Base-by-base conservation (phyloP, 441 rosid species). In the Erodium trifolium region DNA sequence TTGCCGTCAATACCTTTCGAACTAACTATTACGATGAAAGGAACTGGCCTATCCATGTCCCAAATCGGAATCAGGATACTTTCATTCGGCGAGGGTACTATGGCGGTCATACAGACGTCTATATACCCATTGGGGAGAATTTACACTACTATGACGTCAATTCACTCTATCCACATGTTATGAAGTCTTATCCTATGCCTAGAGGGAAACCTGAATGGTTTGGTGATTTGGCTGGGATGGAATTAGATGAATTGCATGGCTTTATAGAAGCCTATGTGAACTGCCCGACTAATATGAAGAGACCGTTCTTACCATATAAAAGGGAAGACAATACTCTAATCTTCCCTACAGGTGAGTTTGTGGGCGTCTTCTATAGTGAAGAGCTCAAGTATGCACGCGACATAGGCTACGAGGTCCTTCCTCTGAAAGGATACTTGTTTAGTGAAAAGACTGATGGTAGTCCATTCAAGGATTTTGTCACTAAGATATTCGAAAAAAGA, bases 51-150 rank as follows among this genome's bases (percentile, higher is more conserved):
- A 67, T 67, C 9, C 55, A 67, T 47, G 3, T 67, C 0, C 69
- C 69, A 14, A 67, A 39, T 67, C 9, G 69, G 6, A 39, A 67
- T 45, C 51, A 67, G 41, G 57, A 67, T 14, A 4, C 59, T 14
- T 67, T 67, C 16, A 67, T 67, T 39, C 11, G 53, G 19, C n/a
- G 69, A 8, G 69, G 57, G 12, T 67, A 67, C 69, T 67, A 67
- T 47, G 69, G 69, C 2, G 69, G 57, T 11, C 69, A 67, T 37
- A 34, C 2, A 2, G 69, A 67, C 16, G 35, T 27, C 5, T 67
- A 67, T 47, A 67, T 0, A 11, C 69, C 69, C 4, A 5, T 1
- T 47, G 69, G 57, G 5, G 57, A 67, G 13, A 11, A 39, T 14
- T 18, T 1, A 3, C 41, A 0, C 19, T 37, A 67, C 53, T 67